A percentile compares a stretch with the other conserved stretches of the same genome.
Conservation (phyloP, 345 rosid genomes). For the Limnanthes douglasii region DNA sequence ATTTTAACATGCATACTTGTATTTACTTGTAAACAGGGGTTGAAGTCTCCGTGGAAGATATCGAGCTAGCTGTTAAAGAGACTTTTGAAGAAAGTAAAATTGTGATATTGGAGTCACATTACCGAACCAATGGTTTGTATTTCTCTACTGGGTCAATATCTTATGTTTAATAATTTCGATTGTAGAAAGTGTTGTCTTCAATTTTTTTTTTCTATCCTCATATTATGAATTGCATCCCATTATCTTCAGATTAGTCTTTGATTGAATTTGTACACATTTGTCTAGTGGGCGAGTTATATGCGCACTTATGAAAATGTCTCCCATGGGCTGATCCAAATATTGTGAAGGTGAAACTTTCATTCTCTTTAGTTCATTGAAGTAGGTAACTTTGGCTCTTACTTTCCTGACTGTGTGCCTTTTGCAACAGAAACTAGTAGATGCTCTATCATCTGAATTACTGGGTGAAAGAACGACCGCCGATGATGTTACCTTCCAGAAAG, state of each 20-base stretch:
- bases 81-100: constrained; percentile 50
- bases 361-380: constrained; percentile 4
- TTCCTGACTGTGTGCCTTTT: constrained; percentile 1
- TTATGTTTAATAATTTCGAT: too few relatives aligned
- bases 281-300: constrained; percentile 62
- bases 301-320: constrained; percentile 50
- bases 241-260: neutral
- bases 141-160: constrained; percentile 1
- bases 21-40: constrained; percentile 35
- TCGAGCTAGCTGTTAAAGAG: constrained; percentile 35
- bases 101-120: constrained; percentile 57
- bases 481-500: constrained; percentile 75
- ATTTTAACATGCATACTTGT: too few relatives aligned
- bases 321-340: constrained; percentile 96
- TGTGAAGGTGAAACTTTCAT: constrained; percentile 45
- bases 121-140: constrained; percentile 74
- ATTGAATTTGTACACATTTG: constrained; percentile 3
- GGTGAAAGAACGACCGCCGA: constrained; percentile 92
- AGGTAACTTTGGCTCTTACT: constrained; percentile 4
- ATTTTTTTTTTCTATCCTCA: too few relatives aligned
- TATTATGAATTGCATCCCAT: too few relatives aligned
- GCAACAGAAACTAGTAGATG: constrained; percentile 58
- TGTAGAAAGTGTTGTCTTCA: too few relatives aligned
- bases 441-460: constrained; percentile 56
- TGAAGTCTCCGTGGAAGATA: constrained; percentile 68